Base-by-base conservation (phyloP, 2,329 filamentous ascomycete genomes). In the Colletotrichum sp. region DNA sequence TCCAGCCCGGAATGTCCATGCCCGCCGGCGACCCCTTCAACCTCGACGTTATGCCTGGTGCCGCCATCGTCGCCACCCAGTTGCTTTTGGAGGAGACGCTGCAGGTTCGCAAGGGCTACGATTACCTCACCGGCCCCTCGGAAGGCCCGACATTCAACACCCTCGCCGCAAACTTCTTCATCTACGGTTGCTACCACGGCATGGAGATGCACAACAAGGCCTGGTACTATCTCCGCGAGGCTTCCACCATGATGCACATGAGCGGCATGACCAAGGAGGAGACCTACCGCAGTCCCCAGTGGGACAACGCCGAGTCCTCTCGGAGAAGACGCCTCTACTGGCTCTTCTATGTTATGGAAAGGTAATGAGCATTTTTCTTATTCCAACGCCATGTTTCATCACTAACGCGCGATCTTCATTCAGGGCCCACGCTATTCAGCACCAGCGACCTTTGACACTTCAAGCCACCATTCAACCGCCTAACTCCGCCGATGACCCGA, bases 181-280 rank as follows among this genome's bases (percentile, higher is more conserved):
- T 96, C 30, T 96, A 95, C 79, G 93, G 91, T 48, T 93, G 93
- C 74, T 91, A 93, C 82, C 93, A 94, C 76, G 93, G 91, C 48
- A 86, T 95, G 63, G 93, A 95, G 77, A 88, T 93, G 82, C 93
- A 96, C 82, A 92, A 94, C 77, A 92, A 93, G 82, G 94, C 94
- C 2, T 96, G 94, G 94, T 96, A 93, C 81, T 92, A 95, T 82
- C 86, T 96, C 12, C 92, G 94, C 30, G 94, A 97, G 83, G 93
- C 94, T 8, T 93, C 92, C 3, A 96, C 94, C 8, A 87, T 96
- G 83, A 88, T 90, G 32, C 89, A 92, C 79, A 90, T 93, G 79
- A 83, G 87, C 32, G 88, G 88, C 69, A 90, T 93, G 90, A 87
- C 90, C 80, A 91, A 91, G 82, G 92, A 93, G 79, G 90, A 91